These are phyloP conservation scores for Calonectria honghensis DNA, from an alignment of 2,329 filamentous ascomycete genomes.

Conservation along the genomic window DNA sequence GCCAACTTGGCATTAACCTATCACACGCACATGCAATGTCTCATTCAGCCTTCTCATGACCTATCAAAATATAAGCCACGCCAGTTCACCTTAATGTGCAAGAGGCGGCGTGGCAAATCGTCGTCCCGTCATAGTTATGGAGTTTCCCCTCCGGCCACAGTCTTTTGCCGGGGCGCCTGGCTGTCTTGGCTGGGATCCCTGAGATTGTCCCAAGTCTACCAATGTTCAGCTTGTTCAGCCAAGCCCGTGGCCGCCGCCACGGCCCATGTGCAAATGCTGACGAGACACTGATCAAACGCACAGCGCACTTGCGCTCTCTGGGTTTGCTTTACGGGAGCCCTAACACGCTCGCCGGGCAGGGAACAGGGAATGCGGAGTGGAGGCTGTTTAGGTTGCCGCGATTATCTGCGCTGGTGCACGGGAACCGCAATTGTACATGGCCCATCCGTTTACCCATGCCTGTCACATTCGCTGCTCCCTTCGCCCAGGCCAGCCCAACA, in stretches of 20 bases:
- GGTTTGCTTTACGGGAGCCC: slow-evolving; percentile 10
- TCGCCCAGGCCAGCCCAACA: slow-evolving; percentile 37
- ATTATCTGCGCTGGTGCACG: slow-evolving; percentile 44
- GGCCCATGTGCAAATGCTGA: slow-evolving; percentile 20
- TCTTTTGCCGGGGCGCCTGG: slow-evolving; percentile 40
- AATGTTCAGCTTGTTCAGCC: slow-evolving; percentile 26
- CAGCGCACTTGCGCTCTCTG: background rate
- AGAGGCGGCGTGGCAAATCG: slow-evolving; percentile 1
- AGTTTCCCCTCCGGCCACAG: background rate
- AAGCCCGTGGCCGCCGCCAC: slow-evolving; percentile 10
- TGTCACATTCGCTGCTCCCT: slow-evolving; percentile 34
- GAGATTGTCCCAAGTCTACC: slow-evolving; percentile 38
- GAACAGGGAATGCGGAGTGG: slow-evolving; percentile 18
- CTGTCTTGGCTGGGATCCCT: slow-evolving; percentile 27
- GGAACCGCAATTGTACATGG: slow-evolving; percentile 41
- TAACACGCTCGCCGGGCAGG: slow-evolving; percentile 5
- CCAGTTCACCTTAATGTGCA: background rate
- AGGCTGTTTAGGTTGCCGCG: slow-evolving; percentile 27
- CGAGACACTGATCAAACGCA: background rate
- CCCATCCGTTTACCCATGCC: slow-evolving; percentile 34
- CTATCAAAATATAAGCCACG: slow-evolving; percentile 14
- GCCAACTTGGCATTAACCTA: background rate
- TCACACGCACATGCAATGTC: slow-evolving; percentile 13
- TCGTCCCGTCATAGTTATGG: slow-evolving; percentile 6
- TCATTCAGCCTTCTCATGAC: slow-evolving; percentile 6